Evolutionary conservation across 2,329 filamentous ascomycete genomes (phyloP), one percentile per base, ranked within the genome.

Genomic region (Curvularia verruculosa): DNA sequence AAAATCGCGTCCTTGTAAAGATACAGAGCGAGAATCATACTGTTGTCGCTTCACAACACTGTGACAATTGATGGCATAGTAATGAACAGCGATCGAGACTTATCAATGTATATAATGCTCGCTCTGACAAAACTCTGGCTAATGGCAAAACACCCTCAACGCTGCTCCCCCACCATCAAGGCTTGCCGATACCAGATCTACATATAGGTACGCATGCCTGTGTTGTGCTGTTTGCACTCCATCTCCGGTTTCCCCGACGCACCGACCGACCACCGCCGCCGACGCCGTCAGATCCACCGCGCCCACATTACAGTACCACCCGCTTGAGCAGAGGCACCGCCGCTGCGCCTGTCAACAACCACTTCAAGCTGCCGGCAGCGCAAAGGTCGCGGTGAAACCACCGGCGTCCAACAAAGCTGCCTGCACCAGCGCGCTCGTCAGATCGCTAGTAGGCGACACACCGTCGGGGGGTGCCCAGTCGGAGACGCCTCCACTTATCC

Each of bases 291-390:
- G 21, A 24, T 43, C 40, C 40, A 19, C 23, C 13, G 21, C 40
- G 13, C 40, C 40, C 21, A n/a, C 21, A 43, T 23, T n/a, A 43
- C 40, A 13, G 40, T 43, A 41, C 29, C 39, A 15, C 23, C 19
- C 39, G 10, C 5, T 41, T 23, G 3, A 19, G 13, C 3, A 31
- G 29, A 31, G 29, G 26, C 26, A 31, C 49, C 52, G 46, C 40
- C 54, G 53, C 48, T 60, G 59, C 57, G 54, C 49, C 54, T 52
- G 49, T 49, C 39, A 53, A 47, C 49, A 54, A 60, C 58, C 51
- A 57, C 52, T 39, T 37, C 23, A 39, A 47, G 61, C 66, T 61
- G 65, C 54, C 58, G 59, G 61, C 56, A 58, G 52, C 55, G 53
- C 54, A 54, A 50, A 44, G 48, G 37, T 43, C 37, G 26, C 58